Evolutionary conservation across 768 basidiomycete species (phyloP).

Genomic region (Phylloporus rhodoxanthus): DNA sequence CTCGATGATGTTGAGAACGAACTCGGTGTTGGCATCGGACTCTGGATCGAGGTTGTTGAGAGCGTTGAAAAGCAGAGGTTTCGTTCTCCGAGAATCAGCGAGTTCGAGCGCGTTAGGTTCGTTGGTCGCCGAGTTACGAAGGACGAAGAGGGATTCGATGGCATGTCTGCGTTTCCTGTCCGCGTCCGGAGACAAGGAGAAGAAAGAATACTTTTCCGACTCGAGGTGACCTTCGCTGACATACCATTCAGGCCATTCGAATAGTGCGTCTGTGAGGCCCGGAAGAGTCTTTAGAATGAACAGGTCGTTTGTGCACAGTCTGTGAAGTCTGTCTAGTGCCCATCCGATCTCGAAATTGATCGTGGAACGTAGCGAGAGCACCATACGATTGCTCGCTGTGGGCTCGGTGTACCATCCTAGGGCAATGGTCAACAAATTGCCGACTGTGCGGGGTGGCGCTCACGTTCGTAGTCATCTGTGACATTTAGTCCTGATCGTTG

Average conservation of each 20-base stretch:
- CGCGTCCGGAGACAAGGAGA: constrained; percentile 47
- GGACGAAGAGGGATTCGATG: constrained; percentile 76
- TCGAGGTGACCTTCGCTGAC: constrained; percentile 52
- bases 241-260: constrained; percentile 88
- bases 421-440: constrained; percentile 5
- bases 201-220: constrained; percentile 42
- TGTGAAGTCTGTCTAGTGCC: constrained; percentile 82
- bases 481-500: constrained; percentile 37
- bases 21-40: constrained; percentile 66
- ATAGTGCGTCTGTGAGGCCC: constrained; percentile 76
- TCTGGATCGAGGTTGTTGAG: constrained; percentile 56
- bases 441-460: constrained; percentile 15
- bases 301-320: constrained; percentile 72
- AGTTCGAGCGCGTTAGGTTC: constrained; percentile 63
- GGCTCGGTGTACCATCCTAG: constrained; percentile 85
- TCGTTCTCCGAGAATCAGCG: constrained; percentile 51
- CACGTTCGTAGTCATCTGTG: constrained; percentile 77
- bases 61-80: constrained; percentile 59
- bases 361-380: constrained; percentile 82
- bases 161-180: constrained; percentile 64
- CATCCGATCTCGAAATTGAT: constrained; percentile 80
- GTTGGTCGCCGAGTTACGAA: constrained; percentile 79
- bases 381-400: constrained; percentile 76
- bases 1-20: constrained; percentile 66
- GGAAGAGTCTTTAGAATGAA: constrained; percentile 69